Evolutionary conservation across 495 filamentous ascomycete genomes (phyloP).

Genomic region (Aspergillus carlsbadensis): DNA sequence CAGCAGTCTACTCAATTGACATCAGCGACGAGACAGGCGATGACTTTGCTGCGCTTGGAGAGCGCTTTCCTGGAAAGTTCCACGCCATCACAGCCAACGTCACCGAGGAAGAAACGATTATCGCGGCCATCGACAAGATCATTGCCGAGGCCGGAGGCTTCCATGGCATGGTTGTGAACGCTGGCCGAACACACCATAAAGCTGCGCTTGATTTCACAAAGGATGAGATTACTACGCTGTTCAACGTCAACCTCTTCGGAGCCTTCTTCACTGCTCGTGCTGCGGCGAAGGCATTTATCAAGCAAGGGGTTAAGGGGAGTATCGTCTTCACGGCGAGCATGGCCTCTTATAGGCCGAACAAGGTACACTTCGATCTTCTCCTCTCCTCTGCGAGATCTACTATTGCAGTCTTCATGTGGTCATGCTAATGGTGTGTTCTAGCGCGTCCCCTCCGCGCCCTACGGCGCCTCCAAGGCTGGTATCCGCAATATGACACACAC

Average conservation of each 20-base stretch:
- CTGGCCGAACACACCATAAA: constrained; percentile 4
- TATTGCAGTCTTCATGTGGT: no score
- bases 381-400: neutral
- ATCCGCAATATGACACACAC: constrained; percentile 42
- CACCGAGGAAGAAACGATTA: constrained; percentile 21
- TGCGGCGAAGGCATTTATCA: constrained; percentile 29
- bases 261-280: constrained; percentile 38
- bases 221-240: neutral
- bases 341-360: constrained; percentile 29
- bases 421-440: constrained; percentile 9
- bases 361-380: constrained; percentile 24
- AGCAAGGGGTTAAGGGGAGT: constrained; percentile 26
- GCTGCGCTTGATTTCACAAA: constrained; percentile 1
- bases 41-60: constrained; percentile 52
- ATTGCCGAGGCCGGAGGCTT: constrained; percentile 17
- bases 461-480: constrained; percentile 35
- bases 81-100: constrained; percentile 71
- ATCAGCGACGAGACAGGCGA: constrained; percentile 53
- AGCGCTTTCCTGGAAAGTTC: constrained; percentile 61
- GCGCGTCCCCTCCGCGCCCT: constrained; percentile 35
- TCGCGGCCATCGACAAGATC: constrained; percentile 19
- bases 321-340: constrained; percentile 26
- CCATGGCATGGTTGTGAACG: constrained; percentile 4
- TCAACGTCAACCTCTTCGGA: constrained; percentile 30
- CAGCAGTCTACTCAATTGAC: constrained; percentile 62